Evolutionary conservation across 139 green algal species (phyloP), one percentile per base, ranked within the genome.

Genomic region (Zygnema circumcarinatum): DNA sequence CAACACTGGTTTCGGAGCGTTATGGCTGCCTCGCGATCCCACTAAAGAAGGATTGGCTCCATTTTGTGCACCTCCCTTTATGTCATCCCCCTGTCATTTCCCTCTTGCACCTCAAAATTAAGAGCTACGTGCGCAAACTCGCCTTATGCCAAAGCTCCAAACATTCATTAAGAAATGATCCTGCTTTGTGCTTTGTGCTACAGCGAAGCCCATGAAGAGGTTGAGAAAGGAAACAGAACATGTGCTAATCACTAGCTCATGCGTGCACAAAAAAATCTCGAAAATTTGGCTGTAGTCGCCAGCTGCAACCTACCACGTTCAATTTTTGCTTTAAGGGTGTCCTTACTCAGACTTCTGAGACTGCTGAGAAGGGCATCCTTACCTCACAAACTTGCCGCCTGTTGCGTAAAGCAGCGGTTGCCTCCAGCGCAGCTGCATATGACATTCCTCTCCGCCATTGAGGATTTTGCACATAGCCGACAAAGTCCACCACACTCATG

Each of bases 391-490:
- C 7, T 62, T 93, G 67, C 1, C 94, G 91, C 36, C 67, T 67
- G 85, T 95, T 96, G 33, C 94, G 89, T 56, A 96, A 89, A 1
- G 74, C 29, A 0, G 90, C 80, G 0, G 91, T 92, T 0, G 87
- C 87, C 0, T 76, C 68, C 1, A 91, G 83, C 2, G 92, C 90
- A 39, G 93, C 87, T 0, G 92, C 90, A 0, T 79, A 80, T 1
- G 91, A 36, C 54, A 87, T 81, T 38, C 92, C 90, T 2, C 94
- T 90, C 62, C 80, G 83, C 83, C 93, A 95, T 54, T 94, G 75
- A 1, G 96, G 95, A 89, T 98, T 98, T 69, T 90, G 84, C 52
- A 96, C 87, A 83, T 98, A 94, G 29, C 92, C 93, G 38, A 98
- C 90, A 83, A 97, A 98, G 87, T 98, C 96, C 92, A 95, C 33